These are phyloP conservation scores for Acephala macrosclerotiorum DNA, from an alignment of 2,329 filamentous ascomycete genomes.

Conservation along the genomic window DNA sequence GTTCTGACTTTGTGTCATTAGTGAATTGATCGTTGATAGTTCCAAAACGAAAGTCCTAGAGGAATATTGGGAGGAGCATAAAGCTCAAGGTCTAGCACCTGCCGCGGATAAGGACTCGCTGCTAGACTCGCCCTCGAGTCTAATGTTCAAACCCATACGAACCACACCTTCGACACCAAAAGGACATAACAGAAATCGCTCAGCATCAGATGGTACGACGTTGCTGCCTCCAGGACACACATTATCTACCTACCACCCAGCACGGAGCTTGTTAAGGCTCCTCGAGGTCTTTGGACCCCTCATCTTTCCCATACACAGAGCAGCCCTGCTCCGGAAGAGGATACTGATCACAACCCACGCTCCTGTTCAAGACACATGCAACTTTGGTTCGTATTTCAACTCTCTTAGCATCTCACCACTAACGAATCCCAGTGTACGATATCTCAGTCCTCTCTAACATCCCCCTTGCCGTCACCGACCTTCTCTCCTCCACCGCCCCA, in stretches of 20 bases:
- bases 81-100: constrained; percentile 43
- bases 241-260: constrained; percentile 83
- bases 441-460: constrained; percentile 93
- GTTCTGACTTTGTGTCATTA: constrained; percentile 38
- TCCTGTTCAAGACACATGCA: constrained; percentile 84
- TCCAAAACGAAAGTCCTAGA: constrained; percentile 71
- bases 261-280: constrained; percentile 79
- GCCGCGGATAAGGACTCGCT: constrained; percentile 38
- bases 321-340: constrained; percentile 84
- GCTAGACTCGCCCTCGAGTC: constrained; percentile 46
- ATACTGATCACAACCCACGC: constrained; percentile 87
- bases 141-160: constrained; percentile 52
- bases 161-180: constrained; percentile 44
- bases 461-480: constrained; percentile 74
- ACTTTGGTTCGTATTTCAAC: constrained; percentile 72
- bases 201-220: constrained; percentile 67
- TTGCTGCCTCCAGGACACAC: constrained; percentile 67
- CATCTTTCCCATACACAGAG: constrained; percentile 89
- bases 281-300: constrained; percentile 88
- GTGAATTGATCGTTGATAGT: constrained; percentile 69
- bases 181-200: constrained; percentile 62
- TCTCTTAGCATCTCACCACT: constrained; percentile 17
- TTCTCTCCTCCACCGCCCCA: constrained; percentile 68
- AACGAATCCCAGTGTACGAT: constrained; percentile 75
- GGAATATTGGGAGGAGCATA: constrained; percentile 79